phyloP scores from a whole-genome alignment of 2,329 filamentous ascomycete genomes.

The Metarhizium guizhouense region DNA sequence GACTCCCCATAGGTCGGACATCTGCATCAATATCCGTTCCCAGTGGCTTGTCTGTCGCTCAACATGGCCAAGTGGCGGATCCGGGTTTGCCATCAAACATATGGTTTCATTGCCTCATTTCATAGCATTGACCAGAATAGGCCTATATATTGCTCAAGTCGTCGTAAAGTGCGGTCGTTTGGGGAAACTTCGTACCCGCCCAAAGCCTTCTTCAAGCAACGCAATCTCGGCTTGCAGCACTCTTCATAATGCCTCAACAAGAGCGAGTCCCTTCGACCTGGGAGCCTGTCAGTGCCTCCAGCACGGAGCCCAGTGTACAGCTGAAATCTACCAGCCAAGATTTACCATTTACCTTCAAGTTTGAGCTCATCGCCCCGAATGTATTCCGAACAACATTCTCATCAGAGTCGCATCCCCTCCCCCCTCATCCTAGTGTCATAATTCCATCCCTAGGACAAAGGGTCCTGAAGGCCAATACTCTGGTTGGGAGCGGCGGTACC shows the following conservation, averaged over 20 bases:
- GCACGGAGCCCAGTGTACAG: constrained; percentile 10
- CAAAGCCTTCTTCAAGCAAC: not conserved
- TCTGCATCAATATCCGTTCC: not conserved
- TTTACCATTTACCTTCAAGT: constrained; percentile 46
- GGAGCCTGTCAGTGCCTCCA: constrained; percentile 21
- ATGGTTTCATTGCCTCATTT: not conserved
- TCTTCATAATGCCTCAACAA: constrained; percentile 16
- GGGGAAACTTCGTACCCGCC: not conserved
- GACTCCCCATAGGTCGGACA: not conserved
- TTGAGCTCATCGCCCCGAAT: constrained; percentile 52
- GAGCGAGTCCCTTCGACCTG: constrained; percentile 20
- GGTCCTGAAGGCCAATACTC: constrained; percentile 5
- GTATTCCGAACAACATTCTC: constrained; percentile 62
- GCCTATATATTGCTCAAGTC: not conserved
- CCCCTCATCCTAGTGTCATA: constrained; percentile 53
- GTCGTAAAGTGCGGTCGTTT: not conserved
- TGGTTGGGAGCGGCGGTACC: not conserved
- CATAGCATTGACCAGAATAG: too few relatives aligned
- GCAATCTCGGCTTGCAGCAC: not conserved
- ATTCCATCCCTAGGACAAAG: constrained; percentile 22
- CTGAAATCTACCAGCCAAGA: constrained; percentile 15
- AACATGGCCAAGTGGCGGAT: not conserved
- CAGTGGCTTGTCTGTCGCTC: not conserved
- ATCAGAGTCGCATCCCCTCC: constrained; percentile 50
- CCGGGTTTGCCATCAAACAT: not conserved